Base-by-base conservation (phyloP, 2,329 filamentous ascomycete genomes). In the Colletotrichum cordylinicola region DNA sequence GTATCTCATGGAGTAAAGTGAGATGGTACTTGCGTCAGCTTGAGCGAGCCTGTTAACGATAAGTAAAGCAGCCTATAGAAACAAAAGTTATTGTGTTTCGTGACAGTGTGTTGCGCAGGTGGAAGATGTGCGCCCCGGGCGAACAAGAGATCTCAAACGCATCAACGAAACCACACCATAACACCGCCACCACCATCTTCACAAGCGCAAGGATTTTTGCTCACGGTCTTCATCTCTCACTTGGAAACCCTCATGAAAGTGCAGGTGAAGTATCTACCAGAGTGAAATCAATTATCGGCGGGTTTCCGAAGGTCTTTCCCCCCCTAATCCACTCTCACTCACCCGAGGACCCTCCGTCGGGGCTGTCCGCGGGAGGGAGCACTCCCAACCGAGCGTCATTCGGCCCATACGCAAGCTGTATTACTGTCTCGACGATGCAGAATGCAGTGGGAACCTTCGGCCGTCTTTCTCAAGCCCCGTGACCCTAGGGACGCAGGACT, bases 31-130 rank as follows among this genome's bases (percentile, higher is more conserved):
- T n/a, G 9, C 18, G 9, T 48, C 1, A 7, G n/a, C 39, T n/a
- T 2, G 39, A 48, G 12, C 18, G n/a, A 48, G 39, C 39, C 39
- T 27, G 24, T 27, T 27, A 27, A 27, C 39, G 39, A 48, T 48
- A 48, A 48, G 39, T 18, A 48, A 0, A 12, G 39, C 18, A 48
- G n/a, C n/a, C 9, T n/a, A 10, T n/a, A 0, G 4, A 12, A 48
- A 48, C 18, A 48, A n/a, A 4, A 3, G 18, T n/a, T 8, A 0
- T 48, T 48, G 18, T 48, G 39, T 48, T 48, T 48, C 39, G 16
- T 39, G n/a, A 1, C 1, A 48, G 0, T n/a, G 18, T 3, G 3
- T n/a, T 48, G 1, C 0, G n/a, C 39, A 48, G 18, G 9, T n/a
- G 18, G 39, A 4, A 48, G 39, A 48, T 48, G 18, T 48, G 24